A percentile compares a stretch with the other conserved stretches of the same genome.
These are phyloP conservation scores for Xylaria intraflava DNA, from an alignment of 495 filamentous ascomycete genomes.

Conservation along the genomic window DNA sequence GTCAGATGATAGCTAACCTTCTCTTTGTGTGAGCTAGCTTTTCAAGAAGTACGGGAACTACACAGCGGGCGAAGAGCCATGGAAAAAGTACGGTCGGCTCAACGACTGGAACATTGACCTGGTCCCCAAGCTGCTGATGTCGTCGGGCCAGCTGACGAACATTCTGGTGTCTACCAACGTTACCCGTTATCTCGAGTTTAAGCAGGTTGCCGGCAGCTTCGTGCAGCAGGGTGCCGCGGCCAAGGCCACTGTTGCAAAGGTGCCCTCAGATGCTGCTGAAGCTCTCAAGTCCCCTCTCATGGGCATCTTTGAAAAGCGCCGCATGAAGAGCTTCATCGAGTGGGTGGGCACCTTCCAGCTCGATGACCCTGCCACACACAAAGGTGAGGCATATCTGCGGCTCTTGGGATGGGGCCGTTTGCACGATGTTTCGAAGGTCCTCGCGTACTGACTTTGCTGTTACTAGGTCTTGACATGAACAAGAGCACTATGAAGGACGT, in stretches of 20 bases:
- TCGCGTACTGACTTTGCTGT: slow-evolving; percentile 3
- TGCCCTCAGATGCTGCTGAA: slow-evolving; percentile 88
- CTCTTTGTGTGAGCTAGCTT: slow-evolving; percentile 47
- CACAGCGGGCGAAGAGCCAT: slow-evolving; percentile 74
- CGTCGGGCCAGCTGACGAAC: slow-evolving; percentile 96
- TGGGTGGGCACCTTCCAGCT: slow-evolving; percentile 90
- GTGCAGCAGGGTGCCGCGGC: slow-evolving; percentile 79
- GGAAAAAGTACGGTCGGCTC: slow-evolving; percentile 91
- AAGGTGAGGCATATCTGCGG: slow-evolving; percentile 50
- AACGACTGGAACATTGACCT: slow-evolving; percentile 99
- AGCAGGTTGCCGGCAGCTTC: slow-evolving; percentile 95
- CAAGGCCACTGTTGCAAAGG: slow-evolving; percentile 89
- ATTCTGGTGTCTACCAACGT: slow-evolving; percentile 96
- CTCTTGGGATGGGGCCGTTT: neutral
- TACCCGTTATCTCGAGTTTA: slow-evolving; percentile 95
- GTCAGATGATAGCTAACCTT: slow-evolving; percentile 21
- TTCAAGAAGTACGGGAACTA: slow-evolving; percentile 94
- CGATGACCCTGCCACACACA: slow-evolving; percentile 79
- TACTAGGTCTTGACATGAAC: slow-evolving; percentile 69
- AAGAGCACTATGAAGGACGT: slow-evolving; percentile 89
- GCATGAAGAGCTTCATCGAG: slow-evolving; percentile 93
- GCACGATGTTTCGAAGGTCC: too few species aligned
- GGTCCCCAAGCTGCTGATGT: slow-evolving; percentile 97
- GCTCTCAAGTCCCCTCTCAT: slow-evolving; percentile 89
- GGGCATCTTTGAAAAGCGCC: slow-evolving; percentile 94